These are phyloP conservation scores for Xylaria digitata DNA, from an alignment of 2,329 filamentous ascomycete genomes.

Conservation along the genomic window DNA sequence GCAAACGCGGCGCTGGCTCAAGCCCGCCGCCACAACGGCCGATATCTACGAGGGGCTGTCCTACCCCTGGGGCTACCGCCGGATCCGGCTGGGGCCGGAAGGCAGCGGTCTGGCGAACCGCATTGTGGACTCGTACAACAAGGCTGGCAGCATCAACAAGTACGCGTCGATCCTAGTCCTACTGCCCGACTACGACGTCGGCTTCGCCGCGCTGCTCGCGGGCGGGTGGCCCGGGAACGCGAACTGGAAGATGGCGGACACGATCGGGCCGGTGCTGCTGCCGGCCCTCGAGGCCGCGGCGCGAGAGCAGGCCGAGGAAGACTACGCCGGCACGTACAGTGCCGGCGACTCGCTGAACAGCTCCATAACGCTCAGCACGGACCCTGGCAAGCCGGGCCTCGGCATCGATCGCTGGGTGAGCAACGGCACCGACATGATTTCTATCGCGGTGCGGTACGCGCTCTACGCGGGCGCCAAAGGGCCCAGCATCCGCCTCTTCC, in stretches of 20 bases:
- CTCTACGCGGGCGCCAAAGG: slow-evolving; percentile 45
- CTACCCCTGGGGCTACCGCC: slow-evolving; percentile 59
- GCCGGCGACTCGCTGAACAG: slow-evolving; percentile 34
- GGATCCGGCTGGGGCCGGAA: slow-evolving; percentile 44
- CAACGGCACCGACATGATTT: slow-evolving; percentile 48
- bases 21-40: slow-evolving; percentile 54
- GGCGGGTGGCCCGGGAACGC: slow-evolving; percentile 47
- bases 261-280: slow-evolving; percentile 41
- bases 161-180: slow-evolving; percentile 47
- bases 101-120: slow-evolving; percentile 37
- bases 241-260: slow-evolving; percentile 49
- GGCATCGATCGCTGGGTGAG: slow-evolving; percentile 45
- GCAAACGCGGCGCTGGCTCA: slow-evolving; percentile 58
- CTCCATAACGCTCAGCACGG: slow-evolving; percentile 42
- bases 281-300: slow-evolving; percentile 46
- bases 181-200: slow-evolving; percentile 48
- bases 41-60: slow-evolving; percentile 54
- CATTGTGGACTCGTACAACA: slow-evolving; percentile 48
- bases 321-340: slow-evolving; percentile 43
- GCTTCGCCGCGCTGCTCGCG: slow-evolving; percentile 44
- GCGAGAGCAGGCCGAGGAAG: slow-evolving; percentile 38
- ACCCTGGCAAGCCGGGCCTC: slow-evolving; percentile 42
- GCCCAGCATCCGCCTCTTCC: slow-evolving; percentile 46
- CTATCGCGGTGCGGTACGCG: slow-evolving; percentile 44
- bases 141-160: slow-evolving; percentile 47